phyloP scores from a whole-genome alignment of 306 rosid genomes.

The Medicago truncatula region MtrunA17r5.0-ANR NC_053042.1:10457001-10457500 shows the following conservation, averaged over 20 bases:
- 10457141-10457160: not conserved
- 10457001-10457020: too few relatives aligned
- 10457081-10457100: not conserved
- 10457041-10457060: not conserved
- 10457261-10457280: not conserved
- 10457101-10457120: not conserved
- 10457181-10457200: not conserved
- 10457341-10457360: not conserved
- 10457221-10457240: not conserved
- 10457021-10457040: too few relatives aligned
- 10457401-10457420: not conserved
- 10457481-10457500: not conserved
- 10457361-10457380: not conserved
- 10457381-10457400: not conserved
- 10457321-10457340: conserved; percentile 6
- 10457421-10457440: not conserved
- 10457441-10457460: not conserved
- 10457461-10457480: not conserved
- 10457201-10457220: not conserved
- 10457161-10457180: not conserved
- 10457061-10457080: not conserved
- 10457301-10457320: not conserved
- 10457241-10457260: not conserved
- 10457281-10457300: not conserved
- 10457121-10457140: not conserved